Conservation (phyloP, 805 yeast species). For the Kodamaea fukazawae region DNA sequence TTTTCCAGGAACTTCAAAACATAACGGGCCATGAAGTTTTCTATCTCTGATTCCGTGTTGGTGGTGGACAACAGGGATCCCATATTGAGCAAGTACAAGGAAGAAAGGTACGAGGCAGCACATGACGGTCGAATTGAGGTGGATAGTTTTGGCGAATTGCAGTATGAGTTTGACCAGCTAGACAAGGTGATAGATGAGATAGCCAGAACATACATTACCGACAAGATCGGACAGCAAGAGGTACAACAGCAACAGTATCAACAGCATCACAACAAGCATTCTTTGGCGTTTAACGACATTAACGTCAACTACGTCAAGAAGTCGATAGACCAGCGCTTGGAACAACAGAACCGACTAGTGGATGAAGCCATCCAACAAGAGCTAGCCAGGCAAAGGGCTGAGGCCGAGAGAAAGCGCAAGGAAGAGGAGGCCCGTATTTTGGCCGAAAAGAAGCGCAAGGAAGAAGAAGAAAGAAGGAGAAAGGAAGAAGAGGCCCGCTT, state of each 20-base stretch:
- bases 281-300: no score
- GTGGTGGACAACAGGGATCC: conserved; percentile 2
- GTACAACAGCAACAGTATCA: no score
- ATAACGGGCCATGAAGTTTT: conserved; percentile 1
- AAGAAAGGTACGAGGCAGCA: conserved; percentile 11
- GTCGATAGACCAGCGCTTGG: conserved; percentile 7
- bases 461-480: conserved; percentile 17
- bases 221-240: conserved; percentile 3
- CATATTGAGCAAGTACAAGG: conserved; percentile 6
- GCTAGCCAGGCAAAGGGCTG: conserved; percentile 10
- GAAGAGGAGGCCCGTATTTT: conserved; percentile 5
- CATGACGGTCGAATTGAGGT: neutral
- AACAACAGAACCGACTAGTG: conserved; percentile 13
- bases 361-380: conserved; percentile 7
- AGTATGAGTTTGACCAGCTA: conserved; percentile 2
- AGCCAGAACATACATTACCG: conserved; percentile 1
- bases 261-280: no score
- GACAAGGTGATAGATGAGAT: conserved; percentile 1
- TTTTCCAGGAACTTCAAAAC: no score
- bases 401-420: neutral
- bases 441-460: conserved; percentile 16
- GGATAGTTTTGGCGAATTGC: conserved; percentile 1
- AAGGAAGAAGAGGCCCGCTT: conserved; percentile 6
- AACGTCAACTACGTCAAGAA: neutral
- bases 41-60: no score